phyloP scores from a whole-genome alignment of 345 rosid species.

The Hirschfeldia incana region DNA sequence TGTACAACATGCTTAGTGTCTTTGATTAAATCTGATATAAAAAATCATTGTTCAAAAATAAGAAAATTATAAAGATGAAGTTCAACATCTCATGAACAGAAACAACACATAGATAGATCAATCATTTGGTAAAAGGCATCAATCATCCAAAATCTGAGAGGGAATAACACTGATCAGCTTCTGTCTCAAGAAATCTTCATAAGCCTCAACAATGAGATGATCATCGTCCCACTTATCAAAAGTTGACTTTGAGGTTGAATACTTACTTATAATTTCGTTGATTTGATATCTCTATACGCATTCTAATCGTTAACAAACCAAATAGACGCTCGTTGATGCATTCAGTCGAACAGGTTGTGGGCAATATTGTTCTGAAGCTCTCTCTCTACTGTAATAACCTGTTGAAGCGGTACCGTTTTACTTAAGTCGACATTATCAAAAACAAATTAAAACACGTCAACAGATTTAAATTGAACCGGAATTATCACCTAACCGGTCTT shows the following conservation, averaged over 20 bases:
- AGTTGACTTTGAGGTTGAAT: too few species aligned
- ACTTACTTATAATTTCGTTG: too few species aligned
- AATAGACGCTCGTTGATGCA: background rate
- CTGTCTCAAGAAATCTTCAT: slow-evolving; percentile 45
- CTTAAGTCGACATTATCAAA: background rate
- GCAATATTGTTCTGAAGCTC: background rate
- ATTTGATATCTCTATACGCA: too few species aligned
- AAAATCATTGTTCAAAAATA: background rate
- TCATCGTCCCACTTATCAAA: slow-evolving; percentile 5
- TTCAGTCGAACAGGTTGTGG: background rate
- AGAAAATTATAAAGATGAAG: slow-evolving; percentile 7
- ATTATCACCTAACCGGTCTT: background rate
- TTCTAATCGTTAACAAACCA: too few species aligned
- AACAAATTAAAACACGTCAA: background rate
- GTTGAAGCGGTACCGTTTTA: background rate
- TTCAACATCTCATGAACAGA: background rate
- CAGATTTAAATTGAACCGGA: background rate
- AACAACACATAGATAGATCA: background rate
- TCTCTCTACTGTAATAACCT: background rate
- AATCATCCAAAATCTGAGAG: background rate
- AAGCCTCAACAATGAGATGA: slow-evolving; percentile 31
- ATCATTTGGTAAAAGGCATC: background rate
- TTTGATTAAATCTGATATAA: slow-evolving; percentile 13
- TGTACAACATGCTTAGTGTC: slow-evolving; percentile 26
- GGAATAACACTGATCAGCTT: slow-evolving; percentile 25